Percentiles rank a stretch among this genome's conserved stretches.
Conservation (phyloP, 1,139 yeast genomes). For the Geotrichum candidum region DNA sequence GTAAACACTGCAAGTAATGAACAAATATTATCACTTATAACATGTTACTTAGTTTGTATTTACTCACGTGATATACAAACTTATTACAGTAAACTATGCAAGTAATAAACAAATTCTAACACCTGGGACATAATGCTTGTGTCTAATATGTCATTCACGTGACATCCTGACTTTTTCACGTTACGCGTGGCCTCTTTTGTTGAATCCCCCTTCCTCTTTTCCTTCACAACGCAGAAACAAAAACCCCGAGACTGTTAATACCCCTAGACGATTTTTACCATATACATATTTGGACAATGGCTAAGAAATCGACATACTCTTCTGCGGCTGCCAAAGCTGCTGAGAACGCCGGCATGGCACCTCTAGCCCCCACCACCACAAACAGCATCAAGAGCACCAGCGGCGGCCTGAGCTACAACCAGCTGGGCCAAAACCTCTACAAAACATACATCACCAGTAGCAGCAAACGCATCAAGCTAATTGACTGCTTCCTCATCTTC, state of each 20-base stretch:
- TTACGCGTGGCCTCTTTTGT: not conserved
- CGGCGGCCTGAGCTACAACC: not conserved
- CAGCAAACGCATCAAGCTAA: slow-evolving; percentile 42
- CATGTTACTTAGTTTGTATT: not conserved
- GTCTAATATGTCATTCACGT: not conserved
- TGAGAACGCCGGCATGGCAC: not conserved
- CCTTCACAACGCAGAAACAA: not conserved
- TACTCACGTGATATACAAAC: not conserved
- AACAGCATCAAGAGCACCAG: too few relatives aligned
- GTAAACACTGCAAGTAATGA: not conserved
- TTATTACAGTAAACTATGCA: not conserved
- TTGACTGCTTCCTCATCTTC: slow-evolving; percentile 72
- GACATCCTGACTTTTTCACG: not conserved
- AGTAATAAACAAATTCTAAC: not conserved
- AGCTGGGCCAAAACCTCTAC: slow-evolving; percentile 19
- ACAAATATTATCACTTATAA: not conserved
- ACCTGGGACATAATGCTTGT: not conserved
- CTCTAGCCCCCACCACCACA: not conserved
- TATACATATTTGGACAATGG: not conserved
- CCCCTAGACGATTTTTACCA: too few relatives aligned
- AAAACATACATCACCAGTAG: slow-evolving; percentile 23
- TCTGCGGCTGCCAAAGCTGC: not conserved
- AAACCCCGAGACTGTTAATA: too few relatives aligned
- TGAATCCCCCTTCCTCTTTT: not conserved
- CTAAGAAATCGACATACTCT: not conserved